Percentiles rank a stretch among this genome's conserved stretches.
These are phyloP conservation scores for Tuctoria greenei DNA, from an alignment of 176 grass and related monocot genomes.

Conservation along the genomic window DNA sequence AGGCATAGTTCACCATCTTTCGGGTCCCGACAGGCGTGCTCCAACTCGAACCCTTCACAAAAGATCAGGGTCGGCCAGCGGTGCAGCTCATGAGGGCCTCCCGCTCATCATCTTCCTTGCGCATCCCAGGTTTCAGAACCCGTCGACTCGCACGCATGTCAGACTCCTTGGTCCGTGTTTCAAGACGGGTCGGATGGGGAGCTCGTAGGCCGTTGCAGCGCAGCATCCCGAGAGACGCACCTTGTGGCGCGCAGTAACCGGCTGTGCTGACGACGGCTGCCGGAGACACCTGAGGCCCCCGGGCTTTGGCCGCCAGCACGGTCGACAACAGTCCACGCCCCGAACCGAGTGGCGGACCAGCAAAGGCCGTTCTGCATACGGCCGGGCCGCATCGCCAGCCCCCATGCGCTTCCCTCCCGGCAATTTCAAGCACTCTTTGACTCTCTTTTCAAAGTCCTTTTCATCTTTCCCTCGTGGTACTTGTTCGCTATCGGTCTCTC, in stretches of 20 bases:
- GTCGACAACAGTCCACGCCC: too few relatives aligned
- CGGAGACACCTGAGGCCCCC: too few relatives aligned
- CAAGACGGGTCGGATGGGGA: conserved; percentile 73
- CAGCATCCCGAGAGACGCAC: too few relatives aligned
- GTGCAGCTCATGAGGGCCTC: too few relatives aligned
- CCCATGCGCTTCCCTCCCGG: conserved; percentile 73
- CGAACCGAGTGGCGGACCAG: too few relatives aligned
- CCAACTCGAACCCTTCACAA: conserved; percentile 75
- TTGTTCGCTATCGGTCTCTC: conserved; percentile 70
- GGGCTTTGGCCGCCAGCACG: too few relatives aligned
- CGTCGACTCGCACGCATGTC: conserved; percentile 24
- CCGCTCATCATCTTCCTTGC: too few relatives aligned
- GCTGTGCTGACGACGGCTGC: too few relatives aligned
- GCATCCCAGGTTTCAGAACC: conserved; percentile 29
- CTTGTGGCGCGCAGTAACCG: too few relatives aligned
- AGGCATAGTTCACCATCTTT: conserved; percentile 90
- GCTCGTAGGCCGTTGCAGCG: not conserved
- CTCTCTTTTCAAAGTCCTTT: conserved; percentile 92
- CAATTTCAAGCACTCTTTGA: conserved; percentile 91
- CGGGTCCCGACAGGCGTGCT: conserved; percentile 60
- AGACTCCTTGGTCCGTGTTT: conserved; percentile 81
- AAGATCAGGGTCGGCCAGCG: conserved; percentile 67
- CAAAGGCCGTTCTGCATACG: too few relatives aligned
- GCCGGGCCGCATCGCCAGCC: too few relatives aligned
- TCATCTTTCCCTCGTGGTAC: conserved; percentile 77